A percentile compares a stretch with the other conserved stretches of the same genome.
These are phyloP conservation scores for Tilletiopsis washingtonensis DNA, from an alignment of 1,284 basidiomycete species.

Conservation along the genomic window DNA sequence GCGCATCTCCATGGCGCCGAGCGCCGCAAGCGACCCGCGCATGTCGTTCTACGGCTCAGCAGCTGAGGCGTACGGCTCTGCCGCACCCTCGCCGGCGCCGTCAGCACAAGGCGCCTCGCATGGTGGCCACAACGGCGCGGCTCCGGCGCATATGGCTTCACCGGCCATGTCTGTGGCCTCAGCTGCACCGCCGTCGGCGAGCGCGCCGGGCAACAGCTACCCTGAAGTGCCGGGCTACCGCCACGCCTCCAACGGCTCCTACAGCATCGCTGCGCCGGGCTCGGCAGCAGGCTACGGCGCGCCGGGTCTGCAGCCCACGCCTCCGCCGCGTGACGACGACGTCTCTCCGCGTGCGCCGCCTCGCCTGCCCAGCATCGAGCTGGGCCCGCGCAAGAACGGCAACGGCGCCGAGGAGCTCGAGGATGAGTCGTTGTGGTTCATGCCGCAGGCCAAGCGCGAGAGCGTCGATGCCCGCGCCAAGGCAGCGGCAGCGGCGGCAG, in stretches of 20 bases:
- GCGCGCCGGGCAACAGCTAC: background rate
- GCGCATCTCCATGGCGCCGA: background rate
- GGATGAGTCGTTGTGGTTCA: too few relatives aligned
- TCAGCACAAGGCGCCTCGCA: too few relatives aligned
- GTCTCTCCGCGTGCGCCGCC: slow-evolving; percentile 9
- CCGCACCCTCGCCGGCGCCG: too few relatives aligned
- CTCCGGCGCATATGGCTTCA: too few relatives aligned
- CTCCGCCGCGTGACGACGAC: too few relatives aligned
- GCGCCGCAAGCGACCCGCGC: background rate
- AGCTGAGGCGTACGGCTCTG: background rate
- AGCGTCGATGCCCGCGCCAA: too few relatives aligned
- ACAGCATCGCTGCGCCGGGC: too few relatives aligned
- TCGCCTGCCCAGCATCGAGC: slow-evolving; percentile 25
- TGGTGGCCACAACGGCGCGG: background rate
- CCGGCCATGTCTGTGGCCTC: too few relatives aligned
- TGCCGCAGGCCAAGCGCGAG: too few relatives aligned
- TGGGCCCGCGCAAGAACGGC: background rate
- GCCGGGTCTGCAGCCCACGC: background rate
- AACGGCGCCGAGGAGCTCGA: too few relatives aligned
- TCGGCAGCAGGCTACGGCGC: background rate
- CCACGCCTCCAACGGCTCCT: too few relatives aligned
- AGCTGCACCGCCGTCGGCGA: background rate
- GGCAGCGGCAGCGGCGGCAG: too few relatives aligned
- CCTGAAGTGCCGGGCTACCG: background rate
- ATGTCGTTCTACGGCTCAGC: background rate